Evolutionary conservation across 2,329 filamentous ascomycete genomes (phyloP), one percentile per base, ranked within the genome.

Genomic region (Penicillium sp.): DNA sequence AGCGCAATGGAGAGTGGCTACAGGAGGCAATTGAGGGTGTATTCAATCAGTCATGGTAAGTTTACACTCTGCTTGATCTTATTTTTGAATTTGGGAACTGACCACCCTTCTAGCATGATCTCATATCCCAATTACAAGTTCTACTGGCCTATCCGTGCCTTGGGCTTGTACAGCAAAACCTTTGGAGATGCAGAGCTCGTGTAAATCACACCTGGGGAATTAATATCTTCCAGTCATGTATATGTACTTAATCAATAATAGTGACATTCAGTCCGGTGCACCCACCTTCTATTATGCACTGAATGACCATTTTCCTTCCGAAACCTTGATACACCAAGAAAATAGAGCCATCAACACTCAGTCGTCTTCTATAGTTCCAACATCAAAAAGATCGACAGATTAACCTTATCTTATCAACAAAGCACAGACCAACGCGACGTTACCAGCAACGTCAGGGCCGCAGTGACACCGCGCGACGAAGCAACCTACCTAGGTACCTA

Each of bases 121-220:
- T 94, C 91, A 0, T 99, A 99, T 69, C 93, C 93, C 40, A 99
- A 99, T 79, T 99, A 99, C 80, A 99, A 97, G 78, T 94, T 96
- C 72, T 89, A 88, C 55, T 99, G 97, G 74, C 87, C 93, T 1
- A 89, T 97, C 70, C 96, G 95, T 76, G 94, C 94, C 2, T 73
- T 99, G 60, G 94, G 94, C 5, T 88, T 97, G 84, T 99, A 91
- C 79, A 85, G 88, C 4, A 82, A 78, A 64, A 84, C 80, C 59
- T 92, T 87, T 61, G 88, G 88, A 0, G 80, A 90, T 56, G 82
- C 86, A 53, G 80, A 77, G 65, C 70, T 89, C 40, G 27, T 41
- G 19, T 53, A 70, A 34, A 40, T 75, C 54, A 58, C 16, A 7
- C 26, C 27, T 26, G 32, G 16, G 39, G 19, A 10, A 39, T 38